These are phyloP conservation scores for Podaxis pistillaris DNA, from an alignment of 768 basidiomycete species.

Conservation along the genomic window DNA sequence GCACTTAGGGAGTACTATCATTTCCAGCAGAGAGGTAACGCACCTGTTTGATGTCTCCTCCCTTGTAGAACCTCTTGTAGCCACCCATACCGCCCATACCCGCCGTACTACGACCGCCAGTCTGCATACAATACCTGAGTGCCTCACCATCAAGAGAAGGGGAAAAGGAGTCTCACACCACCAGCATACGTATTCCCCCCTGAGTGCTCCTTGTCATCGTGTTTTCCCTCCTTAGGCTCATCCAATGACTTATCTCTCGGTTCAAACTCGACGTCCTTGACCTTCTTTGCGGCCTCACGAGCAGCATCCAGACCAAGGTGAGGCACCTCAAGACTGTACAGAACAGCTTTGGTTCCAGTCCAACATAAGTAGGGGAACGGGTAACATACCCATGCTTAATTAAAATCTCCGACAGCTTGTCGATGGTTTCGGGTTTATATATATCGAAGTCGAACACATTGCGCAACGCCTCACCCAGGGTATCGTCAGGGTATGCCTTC, in stretches of 20 bases:
- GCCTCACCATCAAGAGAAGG: background rate
- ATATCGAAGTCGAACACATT: conserved; percentile 74
- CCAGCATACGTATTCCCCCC: conserved; percentile 69
- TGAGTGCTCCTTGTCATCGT: conserved; percentile 59
- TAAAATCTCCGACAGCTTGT: conserved; percentile 56
- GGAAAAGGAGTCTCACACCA: conserved; percentile 40
- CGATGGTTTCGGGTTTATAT: conserved; percentile 62
- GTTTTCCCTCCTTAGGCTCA: conserved; percentile 60
- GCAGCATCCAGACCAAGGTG: conserved; percentile 57
- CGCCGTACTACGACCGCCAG: conserved; percentile 64
- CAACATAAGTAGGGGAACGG: background rate
- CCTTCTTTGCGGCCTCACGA: conserved; percentile 50
- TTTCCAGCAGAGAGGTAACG: background rate
- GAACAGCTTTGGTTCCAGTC: background rate
- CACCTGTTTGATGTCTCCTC: conserved; percentile 64
- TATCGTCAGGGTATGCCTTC: conserved; percentile 56
- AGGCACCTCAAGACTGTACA: conserved; percentile 46
- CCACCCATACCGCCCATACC: conserved; percentile 68
- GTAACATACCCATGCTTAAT: conserved; percentile 54
- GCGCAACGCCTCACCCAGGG: conserved; percentile 55
- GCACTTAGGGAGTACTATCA: background rate
- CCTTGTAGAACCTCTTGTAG: conserved; percentile 63
- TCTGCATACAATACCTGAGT: conserved; percentile 31
- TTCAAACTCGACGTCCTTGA: conserved; percentile 56
- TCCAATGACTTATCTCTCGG: conserved; percentile 50